A percentile compares a stretch with the other conserved stretches of the same genome.
phyloP scores from a whole-genome alignment of 2,329 filamentous ascomycete genomes.

The Aureobasidium namibiae region DNA sequence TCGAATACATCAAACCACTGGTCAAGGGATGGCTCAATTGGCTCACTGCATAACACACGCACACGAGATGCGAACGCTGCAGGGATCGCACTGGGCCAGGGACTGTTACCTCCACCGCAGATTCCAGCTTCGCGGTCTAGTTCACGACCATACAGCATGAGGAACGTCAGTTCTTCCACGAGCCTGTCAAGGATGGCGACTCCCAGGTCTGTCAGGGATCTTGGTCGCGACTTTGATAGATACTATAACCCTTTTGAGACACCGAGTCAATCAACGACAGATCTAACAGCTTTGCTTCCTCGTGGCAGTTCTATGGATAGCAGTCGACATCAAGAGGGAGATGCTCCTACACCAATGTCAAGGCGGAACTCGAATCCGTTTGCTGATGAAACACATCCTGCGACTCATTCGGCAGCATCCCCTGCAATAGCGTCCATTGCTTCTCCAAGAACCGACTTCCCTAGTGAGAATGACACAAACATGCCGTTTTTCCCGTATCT shows the following conservation, averaged over 20 bases:
- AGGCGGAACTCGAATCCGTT: slow-evolving; percentile 28
- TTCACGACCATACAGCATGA: slow-evolving; percentile 17
- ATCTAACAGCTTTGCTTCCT: slow-evolving; percentile 21
- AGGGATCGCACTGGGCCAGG: slow-evolving; percentile 12
- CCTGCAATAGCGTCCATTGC: neutral
- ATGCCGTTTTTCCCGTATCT: slow-evolving; percentile 33
- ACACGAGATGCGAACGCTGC: slow-evolving; percentile 18
- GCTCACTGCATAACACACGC: slow-evolving; percentile 11
- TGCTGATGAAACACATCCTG: slow-evolving; percentile 20
- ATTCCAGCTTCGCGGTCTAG: slow-evolving; percentile 13
- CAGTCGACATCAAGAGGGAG: slow-evolving; percentile 12
- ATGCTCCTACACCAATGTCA: slow-evolving; percentile 18
- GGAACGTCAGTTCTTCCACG: slow-evolving; percentile 20
- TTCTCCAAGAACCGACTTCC: neutral
- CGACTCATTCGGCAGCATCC: slow-evolving; percentile 13
- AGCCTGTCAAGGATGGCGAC: slow-evolving; percentile 23
- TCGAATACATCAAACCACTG: neutral
- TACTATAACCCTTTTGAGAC: slow-evolving; percentile 32
- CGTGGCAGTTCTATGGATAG: slow-evolving; percentile 16
- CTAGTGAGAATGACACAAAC: slow-evolving; percentile 23
- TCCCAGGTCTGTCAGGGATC: slow-evolving; percentile 27
- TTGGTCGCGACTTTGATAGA: slow-evolving; percentile 29
- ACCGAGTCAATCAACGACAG: slow-evolving; percentile 25
- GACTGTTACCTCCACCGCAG: slow-evolving; percentile 11
- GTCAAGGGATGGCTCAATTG: slow-evolving; percentile 12